Conservation (phyloP, 306 rosid species). For the Boehmeria nivea region DNA sequence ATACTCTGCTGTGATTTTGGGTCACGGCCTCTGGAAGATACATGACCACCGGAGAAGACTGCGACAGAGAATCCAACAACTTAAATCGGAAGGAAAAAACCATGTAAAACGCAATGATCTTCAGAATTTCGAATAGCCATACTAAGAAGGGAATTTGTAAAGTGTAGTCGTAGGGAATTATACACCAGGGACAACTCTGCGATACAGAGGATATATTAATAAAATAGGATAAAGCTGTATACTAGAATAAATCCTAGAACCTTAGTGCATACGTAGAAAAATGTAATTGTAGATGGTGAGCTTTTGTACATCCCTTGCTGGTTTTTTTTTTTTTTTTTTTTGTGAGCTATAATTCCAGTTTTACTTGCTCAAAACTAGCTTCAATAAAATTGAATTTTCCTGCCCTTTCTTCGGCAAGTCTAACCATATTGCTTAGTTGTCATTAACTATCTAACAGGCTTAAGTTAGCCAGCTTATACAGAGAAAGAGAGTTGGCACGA, state of each 20-base stretch:
- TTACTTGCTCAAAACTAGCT: too few relatives aligned
- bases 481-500: too few relatives aligned
- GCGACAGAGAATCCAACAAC: slow-evolving; percentile 69
- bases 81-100: slow-evolving; percentile 45
- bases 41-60: slow-evolving; percentile 75
- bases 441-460: too few relatives aligned
- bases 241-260: not conserved
- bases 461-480: too few relatives aligned
- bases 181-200: not conserved
- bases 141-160: slow-evolving; percentile 33
- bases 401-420: too few relatives aligned
- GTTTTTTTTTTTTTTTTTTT: too few relatives aligned
- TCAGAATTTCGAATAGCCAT: slow-evolving; percentile 11
- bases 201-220: not conserved
- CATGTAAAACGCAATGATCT: slow-evolving; percentile 27
- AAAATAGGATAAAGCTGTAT: not conserved
- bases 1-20: slow-evolving; percentile 83
- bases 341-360: not conserved
- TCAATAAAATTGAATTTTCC: too few relatives aligned
- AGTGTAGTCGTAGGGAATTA: slow-evolving; percentile 25
- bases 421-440: too few relatives aligned
- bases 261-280: not conserved
- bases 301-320: not conserved
- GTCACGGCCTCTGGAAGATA: slow-evolving; percentile 96
- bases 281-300: slow-evolving; percentile 8